Base-by-base conservation (phyloP, 2,329 filamentous ascomycete species). In the Alternaria consortialis region DNA sequence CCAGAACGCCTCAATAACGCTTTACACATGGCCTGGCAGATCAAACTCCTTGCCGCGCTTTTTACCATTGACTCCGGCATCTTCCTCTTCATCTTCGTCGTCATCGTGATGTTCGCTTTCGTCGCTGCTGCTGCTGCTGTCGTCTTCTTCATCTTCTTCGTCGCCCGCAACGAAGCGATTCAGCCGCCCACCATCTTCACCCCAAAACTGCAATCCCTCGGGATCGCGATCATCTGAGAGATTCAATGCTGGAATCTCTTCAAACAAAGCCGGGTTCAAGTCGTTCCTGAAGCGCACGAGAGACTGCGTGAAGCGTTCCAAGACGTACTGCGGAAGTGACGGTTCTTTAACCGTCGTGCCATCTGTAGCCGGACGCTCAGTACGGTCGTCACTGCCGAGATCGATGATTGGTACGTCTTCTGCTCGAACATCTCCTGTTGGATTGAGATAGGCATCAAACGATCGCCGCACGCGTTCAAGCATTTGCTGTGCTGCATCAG, bases 241-340 rank as follows among this genome's bases (percentile, higher is more conserved):
- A 50, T 78, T 72, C 15, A 78, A 50, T 17, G 61, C 57, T 1
- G 74, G 74, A 7, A 78, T 77, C 3, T 76, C 69, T 13, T 79
- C 77, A 36, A 74, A 69, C 37, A 74, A 67, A 2, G 70, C 69
- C 1, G 73, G 72, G 27, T 74, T 75, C 7, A 83, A 63, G 46
- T 84, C 83, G 54, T 82, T 82, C 13, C 82, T 71, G 65, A 84
- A 81, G 5, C 82, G 82, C 1, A 77, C 77, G 0, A 84, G 63
- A 34, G 80, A 81, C 44, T 81, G 74, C 7, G 78, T 80, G 25
- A 84, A 77, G 0, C 81, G 77, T 50, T 83, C 80, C 7, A 84
- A 69, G 62, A 84, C 81, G 42, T 82, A 81, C 59, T 82, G 81
- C 0, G 82, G 74, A 8, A 78, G 77, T 5, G 78, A 79, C 20